phyloP scores from a whole-genome alignment of 2,329 filamentous ascomycete genomes.

The Trichoderma sp. region DNA sequence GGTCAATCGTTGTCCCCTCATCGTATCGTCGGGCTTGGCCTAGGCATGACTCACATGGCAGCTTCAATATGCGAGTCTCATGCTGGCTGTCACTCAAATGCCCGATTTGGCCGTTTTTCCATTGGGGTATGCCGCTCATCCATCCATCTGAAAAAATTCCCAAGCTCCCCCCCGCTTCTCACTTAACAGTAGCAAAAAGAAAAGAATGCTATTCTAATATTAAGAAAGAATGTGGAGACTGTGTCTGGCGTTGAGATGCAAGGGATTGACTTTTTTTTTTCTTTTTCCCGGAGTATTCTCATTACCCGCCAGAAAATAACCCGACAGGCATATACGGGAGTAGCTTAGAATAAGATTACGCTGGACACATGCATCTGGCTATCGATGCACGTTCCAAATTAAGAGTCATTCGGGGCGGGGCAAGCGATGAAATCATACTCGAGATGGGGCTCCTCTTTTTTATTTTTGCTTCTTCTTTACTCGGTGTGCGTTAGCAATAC shows the following conservation, averaged over 20 bases:
- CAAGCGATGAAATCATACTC: constrained; percentile 34
- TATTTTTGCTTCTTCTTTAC: background rate
- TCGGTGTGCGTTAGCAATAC: background rate
- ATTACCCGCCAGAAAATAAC: constrained; percentile 8
- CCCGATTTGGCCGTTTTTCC: background rate
- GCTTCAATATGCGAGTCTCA: constrained; percentile 12
- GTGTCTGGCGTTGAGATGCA: constrained; percentile 6
- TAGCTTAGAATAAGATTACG: background rate
- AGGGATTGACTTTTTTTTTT: background rate
- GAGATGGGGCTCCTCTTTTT: constrained; percentile 31
- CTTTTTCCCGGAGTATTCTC: constrained; percentile 10
- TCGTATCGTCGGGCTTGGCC: background rate
- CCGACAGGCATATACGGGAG: background rate
- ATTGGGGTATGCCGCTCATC: background rate
- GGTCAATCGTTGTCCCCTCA: background rate
- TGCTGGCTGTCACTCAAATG: background rate
- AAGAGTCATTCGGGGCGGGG: constrained; percentile 20
- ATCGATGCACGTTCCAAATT: constrained; percentile 22
- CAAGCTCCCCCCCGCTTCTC: background rate
- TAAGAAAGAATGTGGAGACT: background rate
- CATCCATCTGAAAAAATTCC: background rate
- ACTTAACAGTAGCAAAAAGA: background rate
- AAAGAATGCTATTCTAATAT: background rate
- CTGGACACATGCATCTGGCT: constrained; percentile 10
- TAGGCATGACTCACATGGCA: constrained; percentile 22